A percentile compares a stretch with the other conserved stretches of the same genome.
Evolutionary conservation across 495 filamentous ascomycete genomes (phyloP).

Genomic region (Parathielavia appendiculata): DNA sequence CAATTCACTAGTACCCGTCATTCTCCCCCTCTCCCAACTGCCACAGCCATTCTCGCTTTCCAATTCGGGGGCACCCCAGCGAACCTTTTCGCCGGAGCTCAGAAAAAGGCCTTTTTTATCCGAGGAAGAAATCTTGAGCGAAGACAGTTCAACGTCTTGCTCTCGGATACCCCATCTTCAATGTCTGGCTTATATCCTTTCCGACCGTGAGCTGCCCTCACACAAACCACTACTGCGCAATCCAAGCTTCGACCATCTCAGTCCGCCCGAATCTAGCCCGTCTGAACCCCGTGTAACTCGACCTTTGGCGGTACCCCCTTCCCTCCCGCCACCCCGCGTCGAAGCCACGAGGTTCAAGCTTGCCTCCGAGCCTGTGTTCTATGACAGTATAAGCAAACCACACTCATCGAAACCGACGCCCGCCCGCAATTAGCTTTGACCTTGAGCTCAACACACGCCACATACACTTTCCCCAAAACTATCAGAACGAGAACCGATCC

Average conservation of each 20-base stretch:
- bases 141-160: constrained; percentile 7
- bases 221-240: constrained; percentile 4
- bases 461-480: too few relatives aligned
- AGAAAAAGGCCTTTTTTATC: constrained; percentile 9
- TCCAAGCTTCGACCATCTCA: not conserved
- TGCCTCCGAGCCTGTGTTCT: not conserved
- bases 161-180: constrained; percentile 6
- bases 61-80: constrained; percentile 20
- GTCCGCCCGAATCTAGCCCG: not conserved
- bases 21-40: not conserved
- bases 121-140: constrained; percentile 9
- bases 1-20: not conserved
- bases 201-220: constrained; percentile 24
- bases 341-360: constrained; percentile 17
- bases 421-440: not conserved
- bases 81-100: constrained; percentile 15
- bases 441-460: not conserved
- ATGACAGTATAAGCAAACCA: too few relatives aligned
- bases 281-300: not conserved
- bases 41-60: constrained; percentile 1
- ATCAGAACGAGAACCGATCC: not conserved
- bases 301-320: constrained; percentile 19
- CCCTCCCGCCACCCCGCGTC: too few relatives aligned
- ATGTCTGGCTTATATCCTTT: constrained; percentile 22
- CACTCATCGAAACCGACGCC: not conserved